phyloP scores from a whole-genome alignment of 2,329 filamentous ascomycete species.

The Colletotrichum melonis region DNA sequence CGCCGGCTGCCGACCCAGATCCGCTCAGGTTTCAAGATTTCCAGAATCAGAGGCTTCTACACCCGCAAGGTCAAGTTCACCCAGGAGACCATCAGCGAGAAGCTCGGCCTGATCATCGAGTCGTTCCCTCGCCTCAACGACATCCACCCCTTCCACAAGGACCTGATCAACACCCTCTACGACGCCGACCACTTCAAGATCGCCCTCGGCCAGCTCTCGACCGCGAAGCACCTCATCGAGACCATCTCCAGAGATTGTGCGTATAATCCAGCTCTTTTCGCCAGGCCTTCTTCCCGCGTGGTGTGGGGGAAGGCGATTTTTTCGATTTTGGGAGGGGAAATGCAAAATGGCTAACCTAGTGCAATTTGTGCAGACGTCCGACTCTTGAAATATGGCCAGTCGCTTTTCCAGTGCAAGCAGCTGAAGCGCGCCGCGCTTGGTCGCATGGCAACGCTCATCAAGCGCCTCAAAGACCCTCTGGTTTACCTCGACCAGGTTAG shows the following conservation, averaged over 20 bases:
- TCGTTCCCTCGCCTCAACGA: slow-evolving; percentile 93
- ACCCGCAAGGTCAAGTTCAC: slow-evolving; percentile 95
- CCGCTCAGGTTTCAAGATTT: slow-evolving; percentile 92
- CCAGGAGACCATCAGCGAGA: slow-evolving; percentile 95
- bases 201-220: slow-evolving; percentile 94
- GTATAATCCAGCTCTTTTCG: neutral
- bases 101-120: slow-evolving; percentile 89
- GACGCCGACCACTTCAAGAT: slow-evolving; percentile 98
- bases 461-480: slow-evolving; percentile 90
- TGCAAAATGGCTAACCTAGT: slow-evolving; percentile 9
- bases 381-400: slow-evolving; percentile 86
- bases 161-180: slow-evolving; percentile 96
- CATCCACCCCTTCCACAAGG: slow-evolving; percentile 89
- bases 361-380: slow-evolving; percentile 71
- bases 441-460: slow-evolving; percentile 98
- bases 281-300: neutral
- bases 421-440: slow-evolving; percentile 95
- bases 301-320: neutral
- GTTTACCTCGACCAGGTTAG: slow-evolving; percentile 58
- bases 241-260: slow-evolving; percentile 87
- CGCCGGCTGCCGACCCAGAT: slow-evolving; percentile 95
- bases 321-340: neutral
- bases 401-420: slow-evolving; percentile 98
- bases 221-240: slow-evolving; percentile 96
- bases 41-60: slow-evolving; percentile 67